Evolutionary conservation across 2,329 filamentous ascomycete species (phyloP), one percentile per base, ranked within the genome.

Genomic region (Epichloe scottii): DNA sequence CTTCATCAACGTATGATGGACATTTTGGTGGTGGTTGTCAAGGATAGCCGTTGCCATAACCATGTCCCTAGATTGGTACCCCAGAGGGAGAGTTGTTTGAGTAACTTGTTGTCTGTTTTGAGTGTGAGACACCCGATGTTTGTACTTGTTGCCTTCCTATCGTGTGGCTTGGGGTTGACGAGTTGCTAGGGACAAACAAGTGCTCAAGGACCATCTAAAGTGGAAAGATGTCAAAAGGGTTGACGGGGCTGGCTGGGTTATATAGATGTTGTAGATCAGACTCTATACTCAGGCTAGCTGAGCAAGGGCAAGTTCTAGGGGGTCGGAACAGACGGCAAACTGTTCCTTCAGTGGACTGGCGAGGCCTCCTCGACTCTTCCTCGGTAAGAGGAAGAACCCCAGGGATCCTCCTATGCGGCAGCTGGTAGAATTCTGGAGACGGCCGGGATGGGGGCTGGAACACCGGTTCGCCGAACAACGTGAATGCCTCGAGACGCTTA

Each of bases 301-400:
- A 57, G 60, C 63, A 57, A 61, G 64, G 64, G 63, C 64, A 58
- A 61, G 69, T 84, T 75, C 89, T 97, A 97, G 70, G 93, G 93
- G 93, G 93, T 81, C 88, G 87, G 78, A 93, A 95, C 73, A 84
- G 85, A 76, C 90, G 95, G 74, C 85, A 86, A 77, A 88, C 87
- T 79, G 88, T 85, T 84, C 85, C 88, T 79, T 87, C 79, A 78
- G 78, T 84, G 79, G 84, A 83, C 82, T 87, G 87, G 85, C 89
- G 86, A 89, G 87, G 88, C 85, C 89, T 91, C 85, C 86, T 89
- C 87, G 89, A 95, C 89, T 93, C 93, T 94, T 91, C 93, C 93
- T 90, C 91, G 72, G 76, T 77, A 76, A 93, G 91, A 95, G 90
- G 91, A 97, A 97, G 91, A 95, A 90, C 86, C 87, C 84, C 80